Evolutionary conservation across 164 flowering plant genomes (phyloP).

Genomic region (Litsea cubeba): DNA sequence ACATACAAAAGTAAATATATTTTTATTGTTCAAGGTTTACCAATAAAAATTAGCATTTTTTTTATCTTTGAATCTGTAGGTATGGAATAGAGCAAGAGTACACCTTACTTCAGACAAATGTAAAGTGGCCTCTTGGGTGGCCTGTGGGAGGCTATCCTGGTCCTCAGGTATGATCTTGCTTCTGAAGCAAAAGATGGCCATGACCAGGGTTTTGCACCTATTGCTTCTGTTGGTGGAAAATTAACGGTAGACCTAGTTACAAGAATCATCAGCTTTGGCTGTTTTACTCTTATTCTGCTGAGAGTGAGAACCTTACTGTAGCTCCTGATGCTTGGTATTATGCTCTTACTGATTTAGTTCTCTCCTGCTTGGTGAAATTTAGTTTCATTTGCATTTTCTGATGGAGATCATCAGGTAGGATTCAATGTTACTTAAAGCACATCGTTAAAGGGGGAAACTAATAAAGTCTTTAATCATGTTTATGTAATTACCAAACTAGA

Average conservation of each 20-base stretch:
- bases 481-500: not conserved
- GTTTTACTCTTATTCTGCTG: not conserved
- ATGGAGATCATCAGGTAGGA: too few species aligned
- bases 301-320: not conserved
- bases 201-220: not conserved
- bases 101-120: too few species aligned
- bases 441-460: too few species aligned
- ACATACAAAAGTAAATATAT: too few species aligned
- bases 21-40: too few species aligned
- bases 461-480: not conserved
- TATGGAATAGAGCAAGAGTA: too few species aligned
- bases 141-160: too few species aligned
- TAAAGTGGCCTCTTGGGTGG: too few species aligned
- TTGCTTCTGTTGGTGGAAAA: not conserved
- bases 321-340: not conserved
- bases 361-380: not conserved
- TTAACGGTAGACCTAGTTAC: not conserved
- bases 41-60: too few species aligned
- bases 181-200: not conserved
- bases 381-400: too few species aligned
- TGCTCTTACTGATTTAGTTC: not conserved
- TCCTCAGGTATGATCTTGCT: not conserved
- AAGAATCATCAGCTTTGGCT: not conserved
- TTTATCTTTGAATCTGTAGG: too few species aligned
- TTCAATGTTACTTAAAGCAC: too few species aligned